Evolutionary conservation across 768 basidiomycete species (phyloP).

Genomic region (Agaricus sinodeliciosus): DNA sequence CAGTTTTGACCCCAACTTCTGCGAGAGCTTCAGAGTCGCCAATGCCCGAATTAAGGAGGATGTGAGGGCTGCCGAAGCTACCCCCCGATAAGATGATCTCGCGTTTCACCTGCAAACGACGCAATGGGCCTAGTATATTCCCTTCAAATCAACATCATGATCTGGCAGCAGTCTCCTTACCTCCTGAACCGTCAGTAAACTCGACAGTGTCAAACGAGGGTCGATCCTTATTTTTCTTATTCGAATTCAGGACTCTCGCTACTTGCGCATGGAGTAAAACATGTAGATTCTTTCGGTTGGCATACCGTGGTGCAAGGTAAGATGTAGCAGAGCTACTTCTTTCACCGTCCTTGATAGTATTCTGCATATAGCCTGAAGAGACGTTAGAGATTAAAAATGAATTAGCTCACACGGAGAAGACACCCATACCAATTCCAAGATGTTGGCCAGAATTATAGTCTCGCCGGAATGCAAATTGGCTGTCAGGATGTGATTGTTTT

Average conservation of each 20-base stretch:
- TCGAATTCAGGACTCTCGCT: too few species aligned
- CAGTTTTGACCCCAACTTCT: conserved; percentile 11
- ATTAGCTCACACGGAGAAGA: too few species aligned
- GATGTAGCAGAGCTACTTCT: too few species aligned
- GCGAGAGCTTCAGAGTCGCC: conserved; percentile 11
- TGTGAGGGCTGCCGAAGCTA: conserved; percentile 15
- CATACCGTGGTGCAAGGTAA: too few species aligned
- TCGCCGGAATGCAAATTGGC: conserved; percentile 11
- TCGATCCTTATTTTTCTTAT: too few species aligned
- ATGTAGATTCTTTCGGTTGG: too few species aligned
- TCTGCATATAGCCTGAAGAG: conserved; percentile 4
- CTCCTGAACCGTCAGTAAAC: too few species aligned
- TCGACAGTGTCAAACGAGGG: too few species aligned
- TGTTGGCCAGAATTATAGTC: conserved; percentile 15
- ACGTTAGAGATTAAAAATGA: not conserved
- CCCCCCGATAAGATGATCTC: conserved; percentile 15
- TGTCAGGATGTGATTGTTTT: conserved; percentile 5
- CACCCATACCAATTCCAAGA: not conserved
- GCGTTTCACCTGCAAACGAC: too few species aligned
- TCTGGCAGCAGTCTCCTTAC: conserved; percentile 16
- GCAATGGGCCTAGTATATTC: too few species aligned
- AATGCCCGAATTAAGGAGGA: conserved; percentile 19
- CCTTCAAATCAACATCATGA: too few species aligned
- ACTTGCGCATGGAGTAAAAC: too few species aligned
- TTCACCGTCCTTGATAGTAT: conserved; percentile 2